Conservation (phyloP, 208 protist species). For the Trypanosoma cruzi region DNA sequence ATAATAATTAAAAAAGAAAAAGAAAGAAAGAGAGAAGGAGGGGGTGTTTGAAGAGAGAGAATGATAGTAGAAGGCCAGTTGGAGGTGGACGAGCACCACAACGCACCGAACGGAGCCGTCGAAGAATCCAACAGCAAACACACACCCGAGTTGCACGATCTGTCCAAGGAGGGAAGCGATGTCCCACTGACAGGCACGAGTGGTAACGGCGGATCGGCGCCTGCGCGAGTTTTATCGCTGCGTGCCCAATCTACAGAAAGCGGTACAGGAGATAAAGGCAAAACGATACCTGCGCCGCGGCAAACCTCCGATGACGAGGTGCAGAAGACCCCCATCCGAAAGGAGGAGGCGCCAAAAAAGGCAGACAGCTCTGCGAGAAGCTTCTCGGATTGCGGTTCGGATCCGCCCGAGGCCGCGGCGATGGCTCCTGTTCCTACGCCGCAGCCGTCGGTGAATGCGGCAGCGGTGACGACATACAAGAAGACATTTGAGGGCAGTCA, state of each 20-base stretch:
- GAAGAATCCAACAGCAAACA: background rate
- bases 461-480: slow-evolving; percentile 38
- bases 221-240: background rate
- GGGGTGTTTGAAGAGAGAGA: background rate
- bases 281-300: background rate
- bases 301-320: background rate
- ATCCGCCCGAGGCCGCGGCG: slow-evolving; percentile 17
- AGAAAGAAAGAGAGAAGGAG: too few relatives aligned
- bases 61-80: background rate
- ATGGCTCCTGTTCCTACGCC: slow-evolving; percentile 21
- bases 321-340: background rate
- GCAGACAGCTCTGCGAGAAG: background rate
- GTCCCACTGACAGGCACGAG: background rate
- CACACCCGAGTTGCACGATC: background rate
- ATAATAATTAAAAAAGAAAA: background rate
- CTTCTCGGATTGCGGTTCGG: slow-evolving; percentile 1
- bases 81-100: background rate
- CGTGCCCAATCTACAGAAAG: background rate
- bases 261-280: background rate
- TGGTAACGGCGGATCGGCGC: background rate
- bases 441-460: slow-evolving; percentile 10
- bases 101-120: background rate
- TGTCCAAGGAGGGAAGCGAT: background rate
- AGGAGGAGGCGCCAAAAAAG: background rate
- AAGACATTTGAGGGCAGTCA: slow-evolving; percentile 25